Base-by-base conservation (phyloP, 2,329 filamentous ascomycete species). In the Trichoderma polysporum region DNA sequence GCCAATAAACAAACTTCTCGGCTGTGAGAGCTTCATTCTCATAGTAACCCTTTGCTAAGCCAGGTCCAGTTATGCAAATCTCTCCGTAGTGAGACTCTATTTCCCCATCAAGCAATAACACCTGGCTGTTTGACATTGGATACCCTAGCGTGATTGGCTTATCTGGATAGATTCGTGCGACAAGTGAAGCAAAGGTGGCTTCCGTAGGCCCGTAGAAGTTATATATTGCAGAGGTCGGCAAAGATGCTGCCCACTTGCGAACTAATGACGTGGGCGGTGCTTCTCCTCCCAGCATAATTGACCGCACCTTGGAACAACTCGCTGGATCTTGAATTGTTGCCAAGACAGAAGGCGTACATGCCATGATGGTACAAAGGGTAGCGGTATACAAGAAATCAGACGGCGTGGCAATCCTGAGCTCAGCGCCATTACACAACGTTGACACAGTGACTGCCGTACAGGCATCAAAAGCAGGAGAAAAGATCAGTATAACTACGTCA, bases 211-310 rank as follows among this genome's bases (percentile, higher is more conserved):
- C 56, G 4, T 59, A 59, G 12, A 59, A 45, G 29, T 59, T 59
- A 2, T 59, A 59, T 19, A 59, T 59, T n/a, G 56, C 10, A 33
- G 56, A 47, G 3, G n/a, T 59, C 7, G 56, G 56, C 8, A 59
- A 22, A 33, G 27, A 22, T 47, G 25, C 39, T 47, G 37, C 56
- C 56, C 56, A 59, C n/a, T 59, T 59, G 27, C 56, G 39, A 8
- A 59, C 56, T 5, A 59, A 41, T 22, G 56, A 45, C 17, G 39
- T 22, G 4, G 56, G 56, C 2, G 56, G 25, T 45, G 56, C 56
- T 59, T 59, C 56, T 31, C 56, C 56, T 10, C 56, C 56, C 9
- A 59, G 41, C 56, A 59, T 45, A 41, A 59, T 47, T 19, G 56
- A 29, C 10, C 56, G 56, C 39, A 59, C 4, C 2, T 59, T 59